Conservation (phyloP, 1,284 basidiomycete species). For the Termitomyces sp. region DNA sequence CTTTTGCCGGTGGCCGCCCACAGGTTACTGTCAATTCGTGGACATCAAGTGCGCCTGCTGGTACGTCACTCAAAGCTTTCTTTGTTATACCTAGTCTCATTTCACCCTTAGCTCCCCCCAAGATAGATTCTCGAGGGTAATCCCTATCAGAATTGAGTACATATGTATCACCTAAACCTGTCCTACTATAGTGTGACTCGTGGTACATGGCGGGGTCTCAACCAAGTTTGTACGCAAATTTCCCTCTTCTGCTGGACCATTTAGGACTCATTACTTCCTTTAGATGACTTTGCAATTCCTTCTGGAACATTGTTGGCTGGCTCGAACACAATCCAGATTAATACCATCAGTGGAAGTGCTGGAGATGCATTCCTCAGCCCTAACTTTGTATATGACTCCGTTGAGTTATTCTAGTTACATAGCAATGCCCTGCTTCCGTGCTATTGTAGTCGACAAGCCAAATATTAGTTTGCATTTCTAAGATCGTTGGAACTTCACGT, state of each 20-base stretch:
- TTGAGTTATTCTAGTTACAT: slow-evolving; percentile 32
- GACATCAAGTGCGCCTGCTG: slow-evolving; percentile 31
- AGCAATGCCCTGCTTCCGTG: not conserved
- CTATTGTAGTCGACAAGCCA: not conserved
- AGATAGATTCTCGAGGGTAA: slow-evolving; percentile 37
- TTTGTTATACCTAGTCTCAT: not conserved
- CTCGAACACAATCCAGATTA: slow-evolving; percentile 37
- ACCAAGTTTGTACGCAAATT: slow-evolving; percentile 34
- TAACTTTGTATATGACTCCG: slow-evolving; percentile 40
- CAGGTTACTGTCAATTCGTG: slow-evolving; percentile 37
- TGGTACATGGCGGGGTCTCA: slow-evolving; percentile 42
- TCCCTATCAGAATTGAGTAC: not conserved
- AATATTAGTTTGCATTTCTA: not conserved
- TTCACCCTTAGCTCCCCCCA: slow-evolving; percentile 29
- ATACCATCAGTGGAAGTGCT: slow-evolving; percentile 37
- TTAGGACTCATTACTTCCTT: not conserved
- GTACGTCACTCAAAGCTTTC: slow-evolving; percentile 18
- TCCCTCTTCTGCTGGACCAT: not conserved
- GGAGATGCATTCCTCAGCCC: slow-evolving; percentile 39
- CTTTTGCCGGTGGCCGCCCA: slow-evolving; percentile 42
- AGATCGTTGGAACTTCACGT: not conserved
- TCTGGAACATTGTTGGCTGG: slow-evolving; percentile 34
- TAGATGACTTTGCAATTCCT: slow-evolving; percentile 36
- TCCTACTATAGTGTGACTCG: slow-evolving; percentile 28
- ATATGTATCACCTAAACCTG: not conserved